Evolutionary conservation across 2,329 filamentous ascomycete genomes (phyloP).

Genomic region (Corynespora cassiicola): DNA sequence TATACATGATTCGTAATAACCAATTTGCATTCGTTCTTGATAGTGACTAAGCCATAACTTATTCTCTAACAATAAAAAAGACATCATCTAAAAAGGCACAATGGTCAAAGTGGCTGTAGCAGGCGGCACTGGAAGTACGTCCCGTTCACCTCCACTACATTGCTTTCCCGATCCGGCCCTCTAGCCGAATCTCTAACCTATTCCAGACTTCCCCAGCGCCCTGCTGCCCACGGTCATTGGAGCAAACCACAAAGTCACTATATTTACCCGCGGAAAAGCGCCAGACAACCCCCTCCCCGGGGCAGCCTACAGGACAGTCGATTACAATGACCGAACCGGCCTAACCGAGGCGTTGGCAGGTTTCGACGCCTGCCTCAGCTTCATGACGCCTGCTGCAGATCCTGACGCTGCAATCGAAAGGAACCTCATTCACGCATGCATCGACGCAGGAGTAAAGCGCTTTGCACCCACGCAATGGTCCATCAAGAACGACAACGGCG

Average conservation of each 20-base stretch:
- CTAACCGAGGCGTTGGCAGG: constrained; percentile 52
- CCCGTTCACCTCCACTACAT: no score
- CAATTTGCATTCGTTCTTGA: no score
- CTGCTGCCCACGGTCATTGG: constrained; percentile 57
- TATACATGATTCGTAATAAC: no score
- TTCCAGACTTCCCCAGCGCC: constrained; percentile 56
- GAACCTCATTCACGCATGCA: constrained; percentile 19
- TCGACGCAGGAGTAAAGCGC: constrained; percentile 16
- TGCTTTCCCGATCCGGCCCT: not conserved
- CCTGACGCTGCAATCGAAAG: constrained; percentile 28
- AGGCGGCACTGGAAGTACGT: constrained; percentile 20
- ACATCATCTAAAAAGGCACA: no score
- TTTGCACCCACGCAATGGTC: constrained; percentile 19
- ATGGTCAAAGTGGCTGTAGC: constrained; percentile 24
- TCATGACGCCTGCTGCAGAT: constrained; percentile 24
- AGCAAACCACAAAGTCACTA: constrained; percentile 56
- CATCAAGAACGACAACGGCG: constrained; percentile 23
- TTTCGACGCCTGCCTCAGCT: constrained; percentile 59
- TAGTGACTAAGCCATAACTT: no score
- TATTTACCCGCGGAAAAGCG: constrained; percentile 55
- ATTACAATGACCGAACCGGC: constrained; percentile 52
- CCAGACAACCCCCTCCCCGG: constrained; percentile 20
- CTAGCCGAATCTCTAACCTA: no score
- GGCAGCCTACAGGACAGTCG: constrained; percentile 50
- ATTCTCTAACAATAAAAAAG: no score